phyloP scores from a whole-genome alignment of 129 eudicot species.

The Heracleum sosnowskyi region DNA sequence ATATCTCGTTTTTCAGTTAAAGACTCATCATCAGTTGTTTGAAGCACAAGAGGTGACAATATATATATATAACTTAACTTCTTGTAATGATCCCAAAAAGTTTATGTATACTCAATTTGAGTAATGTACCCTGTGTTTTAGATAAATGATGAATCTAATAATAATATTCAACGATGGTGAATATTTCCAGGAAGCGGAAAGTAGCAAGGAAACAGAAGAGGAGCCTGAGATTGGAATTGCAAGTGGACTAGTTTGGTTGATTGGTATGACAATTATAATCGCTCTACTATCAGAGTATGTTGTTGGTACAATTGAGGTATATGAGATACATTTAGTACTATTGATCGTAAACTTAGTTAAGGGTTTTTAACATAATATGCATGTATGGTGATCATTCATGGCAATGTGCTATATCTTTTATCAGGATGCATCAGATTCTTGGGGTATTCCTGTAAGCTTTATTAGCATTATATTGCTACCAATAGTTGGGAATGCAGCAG shows the following conservation, averaged over 20 bases:
- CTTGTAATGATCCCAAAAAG: background rate
- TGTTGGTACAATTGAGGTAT: constrained; percentile 85
- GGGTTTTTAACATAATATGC: background rate
- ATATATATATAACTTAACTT: background rate
- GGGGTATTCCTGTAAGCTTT: constrained; percentile 82
- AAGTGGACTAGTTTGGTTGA: constrained; percentile 71
- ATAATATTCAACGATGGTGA: background rate
- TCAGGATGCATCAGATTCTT: constrained; percentile 68
- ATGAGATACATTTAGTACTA: background rate
- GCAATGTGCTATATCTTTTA: background rate
- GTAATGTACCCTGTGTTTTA: background rate
- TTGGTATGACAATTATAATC: constrained; percentile 53
- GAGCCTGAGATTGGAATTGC: constrained; percentile 44
- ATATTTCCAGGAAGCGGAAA: constrained; percentile 30
- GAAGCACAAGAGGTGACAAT: constrained; percentile 44
- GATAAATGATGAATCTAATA: background rate
- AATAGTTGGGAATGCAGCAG: constrained; percentile 85
- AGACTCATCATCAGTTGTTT: constrained; percentile 68
- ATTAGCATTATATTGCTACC: constrained; percentile 82
- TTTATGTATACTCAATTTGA: background rate
- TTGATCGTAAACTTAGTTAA: background rate
- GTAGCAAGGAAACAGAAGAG: constrained; percentile 33
- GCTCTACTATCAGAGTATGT: constrained; percentile 68
- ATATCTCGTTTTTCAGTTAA: constrained; percentile 63
- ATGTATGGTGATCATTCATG: background rate